Evolutionary conservation across 768 basidiomycete genomes (phyloP).

Genomic region (Clitopilus passeckerianus): DNA sequence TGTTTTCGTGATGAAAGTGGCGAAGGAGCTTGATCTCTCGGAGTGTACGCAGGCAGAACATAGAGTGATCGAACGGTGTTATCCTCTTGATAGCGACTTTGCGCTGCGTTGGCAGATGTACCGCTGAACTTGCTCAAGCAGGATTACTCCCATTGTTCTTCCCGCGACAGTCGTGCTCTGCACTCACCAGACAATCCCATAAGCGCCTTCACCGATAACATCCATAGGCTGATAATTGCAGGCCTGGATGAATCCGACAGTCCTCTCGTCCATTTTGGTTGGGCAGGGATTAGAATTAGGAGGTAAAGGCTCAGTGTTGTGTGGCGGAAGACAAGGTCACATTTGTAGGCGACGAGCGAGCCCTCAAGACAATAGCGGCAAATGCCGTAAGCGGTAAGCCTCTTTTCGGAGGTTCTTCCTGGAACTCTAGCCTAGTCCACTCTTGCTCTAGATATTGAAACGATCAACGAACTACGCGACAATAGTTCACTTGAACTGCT

Average conservation of each 20-base stretch:
- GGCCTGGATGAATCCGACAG: conserved; percentile 45
- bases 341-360: neutral
- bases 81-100: conserved; percentile 97
- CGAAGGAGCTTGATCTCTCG: conserved; percentile 91
- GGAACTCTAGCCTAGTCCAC: neutral
- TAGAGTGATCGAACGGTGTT: conserved; percentile 90
- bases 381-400: neutral
- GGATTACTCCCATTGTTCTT: neutral
- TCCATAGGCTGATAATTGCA: conserved; percentile 69
- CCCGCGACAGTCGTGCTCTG: neutral
- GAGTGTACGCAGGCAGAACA: conserved; percentile 84
- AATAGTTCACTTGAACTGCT: neutral
- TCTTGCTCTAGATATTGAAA: neutral
- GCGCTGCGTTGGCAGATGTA: conserved; percentile 71
- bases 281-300: neutral
- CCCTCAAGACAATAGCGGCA: conserved; percentile 1
- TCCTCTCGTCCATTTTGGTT: conserved; percentile 14
- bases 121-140: conserved; percentile 50
- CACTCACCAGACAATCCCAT: conserved; percentile 77
- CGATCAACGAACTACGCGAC: neutral
- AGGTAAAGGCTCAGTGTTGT: neutral
- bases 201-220: conserved; percentile 92
- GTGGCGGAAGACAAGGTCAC: neutral
- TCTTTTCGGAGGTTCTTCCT: neutral
- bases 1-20: conserved; percentile 82